Conservation (phyloP, 2,329 filamentous ascomycete species). For the Ophiostoma angusticollis region DNA sequence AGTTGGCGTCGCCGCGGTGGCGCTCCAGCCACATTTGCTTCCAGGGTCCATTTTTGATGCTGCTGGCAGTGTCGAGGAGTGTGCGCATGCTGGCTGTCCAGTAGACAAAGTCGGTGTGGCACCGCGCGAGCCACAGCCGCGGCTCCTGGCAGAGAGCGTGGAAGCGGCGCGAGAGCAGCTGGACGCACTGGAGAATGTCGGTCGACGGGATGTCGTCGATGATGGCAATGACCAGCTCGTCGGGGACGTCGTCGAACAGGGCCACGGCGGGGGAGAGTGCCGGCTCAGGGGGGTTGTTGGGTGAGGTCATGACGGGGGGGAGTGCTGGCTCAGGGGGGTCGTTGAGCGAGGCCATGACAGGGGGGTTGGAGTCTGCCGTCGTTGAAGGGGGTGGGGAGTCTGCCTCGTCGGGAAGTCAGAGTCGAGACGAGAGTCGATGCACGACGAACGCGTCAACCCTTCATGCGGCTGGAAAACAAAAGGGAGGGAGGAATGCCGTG, state of each 20-base stretch:
- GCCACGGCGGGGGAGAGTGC: conserved; percentile 15
- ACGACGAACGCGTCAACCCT: no score
- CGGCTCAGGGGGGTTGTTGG: conserved; percentile 19
- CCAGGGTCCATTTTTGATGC: conserved; percentile 58
- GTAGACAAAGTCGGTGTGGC: conserved; percentile 52
- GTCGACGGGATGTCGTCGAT: conserved; percentile 49
- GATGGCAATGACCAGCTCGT: conserved; percentile 75
- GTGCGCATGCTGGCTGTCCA: conserved; percentile 57
- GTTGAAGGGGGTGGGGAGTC: no score
- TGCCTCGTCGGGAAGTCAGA: no score
- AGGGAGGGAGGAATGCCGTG: no score
- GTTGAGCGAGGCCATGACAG: conserved; percentile 25
- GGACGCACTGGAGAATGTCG: conserved; percentile 36
- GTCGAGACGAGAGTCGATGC: no score
- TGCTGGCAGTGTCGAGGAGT: conserved; percentile 38
- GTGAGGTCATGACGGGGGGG: conserved; percentile 19
- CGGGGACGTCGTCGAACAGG: conserved; percentile 46
- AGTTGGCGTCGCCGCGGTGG: conserved; percentile 36
- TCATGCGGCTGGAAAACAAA: no score
- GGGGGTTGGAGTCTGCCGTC: no score
- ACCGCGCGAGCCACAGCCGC: conserved; percentile 70
- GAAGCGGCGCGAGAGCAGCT: conserved; percentile 49
- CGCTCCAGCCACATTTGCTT: conserved; percentile 52
- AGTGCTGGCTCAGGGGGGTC: conserved; percentile 6
- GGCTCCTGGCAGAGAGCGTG: conserved; percentile 54